Percentiles rank a stretch among this genome's conserved stretches.
Conservation (phyloP, 1,284 basidiomycete genomes). For the Neonothopanus nambi region DNA sequence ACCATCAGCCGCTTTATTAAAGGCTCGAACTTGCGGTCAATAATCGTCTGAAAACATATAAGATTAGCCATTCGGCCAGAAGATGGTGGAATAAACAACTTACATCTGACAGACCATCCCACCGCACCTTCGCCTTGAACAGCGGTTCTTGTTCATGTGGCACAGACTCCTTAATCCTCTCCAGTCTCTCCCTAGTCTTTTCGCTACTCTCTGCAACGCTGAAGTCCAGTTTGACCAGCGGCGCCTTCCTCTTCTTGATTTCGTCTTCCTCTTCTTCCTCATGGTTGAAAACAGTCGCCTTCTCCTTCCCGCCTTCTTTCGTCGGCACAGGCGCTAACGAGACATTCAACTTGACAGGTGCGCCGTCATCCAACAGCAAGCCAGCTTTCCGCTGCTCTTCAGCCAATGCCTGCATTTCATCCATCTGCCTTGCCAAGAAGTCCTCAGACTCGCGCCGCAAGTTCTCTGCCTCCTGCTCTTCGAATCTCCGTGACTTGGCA, state of each 20-base stretch:
- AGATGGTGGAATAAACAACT: slow-evolving; percentile 29
- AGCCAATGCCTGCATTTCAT: slow-evolving; percentile 85
- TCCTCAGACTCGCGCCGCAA: slow-evolving; percentile 84
- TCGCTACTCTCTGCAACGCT: slow-evolving; percentile 73
- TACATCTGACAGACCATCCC: slow-evolving; percentile 85
- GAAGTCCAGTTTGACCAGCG: slow-evolving; percentile 85
- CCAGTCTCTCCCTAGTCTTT: slow-evolving; percentile 74
- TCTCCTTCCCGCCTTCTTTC: slow-evolving; percentile 49
- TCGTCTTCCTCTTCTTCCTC: slow-evolving; percentile 85
- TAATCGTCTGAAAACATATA: slow-evolving; percentile 50
- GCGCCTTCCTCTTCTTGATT: slow-evolving; percentile 76
- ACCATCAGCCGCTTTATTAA: slow-evolving; percentile 78
- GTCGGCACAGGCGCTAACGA: slow-evolving; percentile 51
- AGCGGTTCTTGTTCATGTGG: slow-evolving; percentile 73
- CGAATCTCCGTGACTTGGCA: slow-evolving; percentile 76
- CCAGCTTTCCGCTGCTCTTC: slow-evolving; percentile 87
- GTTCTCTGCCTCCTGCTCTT: slow-evolving; percentile 83
- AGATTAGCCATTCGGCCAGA: slow-evolving; percentile 12
- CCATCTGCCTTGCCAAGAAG: slow-evolving; percentile 87
- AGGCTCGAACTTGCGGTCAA: slow-evolving; percentile 81
- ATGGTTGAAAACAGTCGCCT: slow-evolving; percentile 64
- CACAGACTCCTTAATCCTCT: slow-evolving; percentile 70
- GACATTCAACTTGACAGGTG: slow-evolving; percentile 82
- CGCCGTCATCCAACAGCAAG: slow-evolving; percentile 86
- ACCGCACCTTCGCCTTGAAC: slow-evolving; percentile 80